phyloP scores from a whole-genome alignment of 805 yeast species.

The Candida caryicola region DNA sequence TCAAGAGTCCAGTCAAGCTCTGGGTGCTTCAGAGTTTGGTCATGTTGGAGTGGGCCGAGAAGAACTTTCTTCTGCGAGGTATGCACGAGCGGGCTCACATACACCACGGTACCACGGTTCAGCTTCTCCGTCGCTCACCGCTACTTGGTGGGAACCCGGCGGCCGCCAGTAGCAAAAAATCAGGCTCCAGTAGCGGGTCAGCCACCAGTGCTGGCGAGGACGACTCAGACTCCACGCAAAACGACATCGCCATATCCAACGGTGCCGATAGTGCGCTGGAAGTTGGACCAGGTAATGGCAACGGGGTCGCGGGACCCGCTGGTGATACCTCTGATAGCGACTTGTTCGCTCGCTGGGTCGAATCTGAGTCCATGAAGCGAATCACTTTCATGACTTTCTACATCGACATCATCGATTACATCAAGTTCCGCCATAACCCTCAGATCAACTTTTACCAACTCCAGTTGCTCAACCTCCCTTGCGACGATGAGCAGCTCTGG shows the following conservation, averaged over 20 bases:
- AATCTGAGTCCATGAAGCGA: constrained; percentile 73
- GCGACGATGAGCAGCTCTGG: constrained; percentile 41
- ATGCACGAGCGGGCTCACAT: constrained; percentile 81
- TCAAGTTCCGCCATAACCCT: constrained; percentile 71
- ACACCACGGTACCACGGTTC: constrained; percentile 86
- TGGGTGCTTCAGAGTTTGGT: constrained; percentile 77
- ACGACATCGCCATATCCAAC: constrained; percentile 17
- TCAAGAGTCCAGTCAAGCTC: constrained; percentile 70
- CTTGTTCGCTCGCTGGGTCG: constrained; percentile 68
- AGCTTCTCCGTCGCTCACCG: constrained; percentile 71
- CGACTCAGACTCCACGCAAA: constrained; percentile 22
- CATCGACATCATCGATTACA: constrained; percentile 74
- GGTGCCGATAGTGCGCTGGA: constrained; percentile 34
- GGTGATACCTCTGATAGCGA: constrained; percentile 26
- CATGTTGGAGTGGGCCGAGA: constrained; percentile 76
- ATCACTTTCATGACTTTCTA: constrained; percentile 80
- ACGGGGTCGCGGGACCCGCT: constrained; percentile 6
- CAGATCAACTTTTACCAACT: constrained; percentile 37
- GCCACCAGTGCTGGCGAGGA: constrained; percentile 35
- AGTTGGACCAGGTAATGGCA: constrained; percentile 10
- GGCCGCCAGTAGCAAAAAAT: constrained; percentile 21
- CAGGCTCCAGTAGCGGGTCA: constrained; percentile 20
- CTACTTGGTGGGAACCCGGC: constrained; percentile 69
- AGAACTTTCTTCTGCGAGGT: constrained; percentile 62
- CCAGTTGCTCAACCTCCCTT: constrained; percentile 39